Evolutionary conservation across 805 yeast species (phyloP), one percentile per base, ranked within the genome.

Genomic region (Wickerhamomyces kurtzmanii): DNA sequence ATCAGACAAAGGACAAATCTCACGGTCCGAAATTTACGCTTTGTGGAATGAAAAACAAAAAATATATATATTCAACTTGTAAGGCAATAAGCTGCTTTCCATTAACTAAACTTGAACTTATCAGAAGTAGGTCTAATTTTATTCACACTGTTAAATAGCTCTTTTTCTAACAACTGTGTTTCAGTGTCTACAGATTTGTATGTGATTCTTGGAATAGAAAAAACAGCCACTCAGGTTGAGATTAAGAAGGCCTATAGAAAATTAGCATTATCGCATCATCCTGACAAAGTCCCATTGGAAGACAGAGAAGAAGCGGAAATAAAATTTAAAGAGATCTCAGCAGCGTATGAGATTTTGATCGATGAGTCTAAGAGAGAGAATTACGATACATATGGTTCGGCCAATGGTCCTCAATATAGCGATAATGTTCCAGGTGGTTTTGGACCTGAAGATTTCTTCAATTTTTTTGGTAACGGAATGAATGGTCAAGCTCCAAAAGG

Each of bases 191-290:
- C 23, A 20, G 37, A 29, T 31, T 43, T 48, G 5, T 86, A 85
- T 54, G 84, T 70, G 25, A 57, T 82, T 4, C 63, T 86, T 14
- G 94, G 84, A 21, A 72, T 86, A 5, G 71, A 68, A 6, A 49
- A 63, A 3, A 62, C 68, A 12, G 94, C 96, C 0, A 55, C 84
- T 1, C 54, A 70, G 18, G 57, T 55, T 2, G 96, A 87, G 37
- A 83, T 89, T 48, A 78, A 78, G 42, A 75, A 71, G 51, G 94
- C 96, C 0, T 89, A 84, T 54, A 68, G 93, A 39, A 80, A 75
- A 41, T 65, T 85, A 27, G 97, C 97, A 8, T 62, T 89, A 22
- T 60, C 63, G 34, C 71, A 76, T 43, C 97, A 89, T 53, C 97
- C 97, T 0, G 97, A 89, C 52, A 89, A 91, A 49, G 86, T 73